Evolutionary conservation across 495 filamentous ascomycete species (phyloP), one percentile per base, ranked within the genome.

Genomic region (Penicillium chermesinum): DNA sequence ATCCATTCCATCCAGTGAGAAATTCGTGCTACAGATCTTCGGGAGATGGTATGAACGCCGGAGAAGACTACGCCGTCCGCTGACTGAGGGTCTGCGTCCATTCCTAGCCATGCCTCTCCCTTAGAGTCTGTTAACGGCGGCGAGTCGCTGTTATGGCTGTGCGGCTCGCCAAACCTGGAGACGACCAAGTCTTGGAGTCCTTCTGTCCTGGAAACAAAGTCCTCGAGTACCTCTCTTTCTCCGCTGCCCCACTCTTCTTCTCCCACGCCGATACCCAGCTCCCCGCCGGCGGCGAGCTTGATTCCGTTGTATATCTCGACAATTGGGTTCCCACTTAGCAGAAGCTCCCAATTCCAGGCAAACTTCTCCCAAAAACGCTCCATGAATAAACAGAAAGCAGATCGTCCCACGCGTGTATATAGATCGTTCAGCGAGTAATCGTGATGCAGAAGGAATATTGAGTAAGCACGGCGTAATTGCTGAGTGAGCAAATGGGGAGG

Each of bases 171-270:
- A 65, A 91, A 96, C 55, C 84, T 81, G 6, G 87, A 89, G 5
- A 96, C 88, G 38, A 96, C 71, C 41, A 97, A 53, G 64, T 98
- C 93, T 15, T 95, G 77, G 48, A 82, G 81, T 21, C 76, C 93
- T 64, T 68, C 87, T 52, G 63, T 80, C 64, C 63, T 70, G 14
- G 65, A 49, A 7, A 88, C 80, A 56, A 95, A 82, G 14, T 87
- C 88, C 62, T 95, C 93, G 1, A 99, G 72, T 1, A 96, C 91
- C 55, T 90, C 89, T 57, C 91, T 71, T 69, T 95, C 90, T 12
- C 88, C 89, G 54, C 89, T 95, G 2, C 91, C 90, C 71, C 90
- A 82, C 49, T 95, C 88, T 67, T 96, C 90, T 59, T 95, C 90
- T 22, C 91, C 93, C 10, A 96, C 90, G 1, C 94, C 94, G 13